Evolutionary conservation across 768 basidiomycete species (phyloP).

Genomic region (Rossbeevera mucosa): DNA sequence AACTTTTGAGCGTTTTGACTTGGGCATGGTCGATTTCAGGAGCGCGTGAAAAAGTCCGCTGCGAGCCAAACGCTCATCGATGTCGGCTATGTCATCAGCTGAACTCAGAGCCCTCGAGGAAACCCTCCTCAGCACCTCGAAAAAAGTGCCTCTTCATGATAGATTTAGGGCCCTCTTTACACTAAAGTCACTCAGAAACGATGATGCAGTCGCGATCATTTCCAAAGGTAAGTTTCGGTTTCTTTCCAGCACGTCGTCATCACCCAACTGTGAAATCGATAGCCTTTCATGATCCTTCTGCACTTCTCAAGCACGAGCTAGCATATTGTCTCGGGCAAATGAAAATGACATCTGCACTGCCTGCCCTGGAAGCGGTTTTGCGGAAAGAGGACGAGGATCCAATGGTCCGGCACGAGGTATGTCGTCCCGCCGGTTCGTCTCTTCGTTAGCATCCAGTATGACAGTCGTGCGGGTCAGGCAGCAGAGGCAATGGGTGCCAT

Average conservation of each 20-base stretch:
- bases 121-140: conserved; percentile 71
- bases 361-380: conserved; percentile 74
- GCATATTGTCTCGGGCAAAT: conserved; percentile 97
- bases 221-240: conserved; percentile 57
- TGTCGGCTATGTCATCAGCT: conserved; percentile 36
- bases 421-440: conserved; percentile 10
- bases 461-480: conserved; percentile 48
- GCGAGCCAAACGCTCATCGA: conserved; percentile 34
- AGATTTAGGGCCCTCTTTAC: conserved; percentile 91
- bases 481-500: conserved; percentile 99
- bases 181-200: conserved; percentile 74
- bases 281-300: conserved; percentile 86
- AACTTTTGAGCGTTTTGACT: conserved; percentile 84
- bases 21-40: conserved; percentile 57
- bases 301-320: conserved; percentile 92
- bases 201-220: conserved; percentile 80
- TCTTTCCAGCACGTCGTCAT: not conserved
- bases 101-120: conserved; percentile 69
- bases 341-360: conserved; percentile 65
- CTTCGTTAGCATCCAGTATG: conserved; percentile 1
- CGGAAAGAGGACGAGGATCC: conserved; percentile 69
- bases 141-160: conserved; percentile 73
- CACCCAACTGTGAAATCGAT: conserved; percentile 5
- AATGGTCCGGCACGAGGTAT: conserved; percentile 97
- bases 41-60: conserved; percentile 43